These are phyloP conservation scores for Aciculosporium take DNA, from an alignment of 2,329 filamentous ascomycete genomes.

Conservation along the genomic window DNA sequence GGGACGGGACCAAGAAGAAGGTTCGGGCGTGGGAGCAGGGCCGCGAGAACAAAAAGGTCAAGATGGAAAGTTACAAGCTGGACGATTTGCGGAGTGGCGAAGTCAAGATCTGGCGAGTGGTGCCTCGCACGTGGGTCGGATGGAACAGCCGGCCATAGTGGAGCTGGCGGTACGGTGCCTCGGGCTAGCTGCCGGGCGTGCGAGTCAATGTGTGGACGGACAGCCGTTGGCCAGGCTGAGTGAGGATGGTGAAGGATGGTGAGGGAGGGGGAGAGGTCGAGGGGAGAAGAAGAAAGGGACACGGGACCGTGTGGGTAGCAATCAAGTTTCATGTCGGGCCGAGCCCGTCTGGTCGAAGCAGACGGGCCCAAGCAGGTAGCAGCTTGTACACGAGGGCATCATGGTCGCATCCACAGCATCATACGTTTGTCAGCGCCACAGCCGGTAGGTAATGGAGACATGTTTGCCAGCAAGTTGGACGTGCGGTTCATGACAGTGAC, in stretches of 20 bases:
- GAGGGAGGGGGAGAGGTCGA: too few species aligned
- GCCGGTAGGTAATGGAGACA: too few species aligned
- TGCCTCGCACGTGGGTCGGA: constrained; percentile 82
- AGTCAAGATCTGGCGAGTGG: constrained; percentile 93
- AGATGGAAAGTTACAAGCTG: constrained; percentile 85
- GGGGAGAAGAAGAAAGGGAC: not conserved
- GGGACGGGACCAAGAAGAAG: constrained; percentile 98
- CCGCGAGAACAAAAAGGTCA: constrained; percentile 82
- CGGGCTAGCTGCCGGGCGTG: constrained; percentile 4
- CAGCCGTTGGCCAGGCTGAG: not conserved
- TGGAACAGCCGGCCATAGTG: constrained; percentile 56
- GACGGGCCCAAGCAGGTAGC: too few species aligned
- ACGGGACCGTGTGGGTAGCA: not conserved
- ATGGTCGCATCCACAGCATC: too few species aligned
- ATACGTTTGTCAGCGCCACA: too few species aligned
- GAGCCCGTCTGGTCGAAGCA: too few species aligned
- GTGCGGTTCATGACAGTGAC: too few species aligned
- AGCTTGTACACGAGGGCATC: too few species aligned
- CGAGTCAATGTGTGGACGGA: constrained; percentile 3
- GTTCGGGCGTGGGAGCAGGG: constrained; percentile 92
- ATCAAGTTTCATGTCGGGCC: not conserved
- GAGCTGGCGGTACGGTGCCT: constrained; percentile 11
- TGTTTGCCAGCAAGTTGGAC: too few species aligned
- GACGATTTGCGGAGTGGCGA: constrained; percentile 86
- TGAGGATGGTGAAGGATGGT: too few species aligned